These are phyloP conservation scores for Metarhizium guizhouense DNA, from an alignment of 2,329 filamentous ascomycete genomes.

Conservation along the genomic window DNA sequence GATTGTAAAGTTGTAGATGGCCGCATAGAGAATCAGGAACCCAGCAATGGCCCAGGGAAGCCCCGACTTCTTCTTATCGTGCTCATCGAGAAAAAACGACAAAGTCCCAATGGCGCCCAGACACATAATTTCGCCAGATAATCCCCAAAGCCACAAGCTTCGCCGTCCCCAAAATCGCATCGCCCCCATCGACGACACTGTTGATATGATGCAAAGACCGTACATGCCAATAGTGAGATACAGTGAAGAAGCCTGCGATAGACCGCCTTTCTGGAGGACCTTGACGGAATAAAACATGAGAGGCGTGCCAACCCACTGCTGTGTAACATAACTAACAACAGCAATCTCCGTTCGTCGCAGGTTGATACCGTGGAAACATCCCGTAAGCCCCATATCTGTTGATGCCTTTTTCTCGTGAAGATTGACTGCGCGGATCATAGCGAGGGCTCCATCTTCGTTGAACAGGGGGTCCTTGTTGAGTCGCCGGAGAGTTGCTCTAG, in stretches of 20 bases:
- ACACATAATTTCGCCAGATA: conserved; percentile 23
- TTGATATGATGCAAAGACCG: conserved; percentile 32
- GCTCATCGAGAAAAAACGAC: background rate
- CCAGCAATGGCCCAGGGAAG: conserved; percentile 24
- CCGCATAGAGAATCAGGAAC: conserved; percentile 28
- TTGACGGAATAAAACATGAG: conserved; percentile 46
- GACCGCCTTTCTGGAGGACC: conserved; percentile 39
- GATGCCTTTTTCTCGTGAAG: background rate
- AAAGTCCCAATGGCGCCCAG: conserved; percentile 13
- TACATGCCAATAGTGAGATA: conserved; percentile 34
- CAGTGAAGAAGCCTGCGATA: conserved; percentile 30
- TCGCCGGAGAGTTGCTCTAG: background rate
- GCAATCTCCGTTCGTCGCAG: conserved; percentile 28
- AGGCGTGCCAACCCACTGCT: conserved; percentile 42
- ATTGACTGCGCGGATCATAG: background rate
- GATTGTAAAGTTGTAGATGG: conserved; percentile 33
- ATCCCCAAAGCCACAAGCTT: conserved; percentile 32
- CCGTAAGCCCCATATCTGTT: background rate
- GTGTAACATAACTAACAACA: conserved; percentile 43
- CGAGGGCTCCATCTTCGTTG: background rate
- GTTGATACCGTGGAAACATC: conserved; percentile 1
- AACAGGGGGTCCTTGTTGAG: background rate
- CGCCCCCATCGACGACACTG: conserved; percentile 33
- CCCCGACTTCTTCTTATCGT: background rate
- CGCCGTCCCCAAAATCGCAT: conserved; percentile 31